phyloP scores from a whole-genome alignment of 768 basidiomycete species.

The Pleurotus tuber-regium region DNA sequence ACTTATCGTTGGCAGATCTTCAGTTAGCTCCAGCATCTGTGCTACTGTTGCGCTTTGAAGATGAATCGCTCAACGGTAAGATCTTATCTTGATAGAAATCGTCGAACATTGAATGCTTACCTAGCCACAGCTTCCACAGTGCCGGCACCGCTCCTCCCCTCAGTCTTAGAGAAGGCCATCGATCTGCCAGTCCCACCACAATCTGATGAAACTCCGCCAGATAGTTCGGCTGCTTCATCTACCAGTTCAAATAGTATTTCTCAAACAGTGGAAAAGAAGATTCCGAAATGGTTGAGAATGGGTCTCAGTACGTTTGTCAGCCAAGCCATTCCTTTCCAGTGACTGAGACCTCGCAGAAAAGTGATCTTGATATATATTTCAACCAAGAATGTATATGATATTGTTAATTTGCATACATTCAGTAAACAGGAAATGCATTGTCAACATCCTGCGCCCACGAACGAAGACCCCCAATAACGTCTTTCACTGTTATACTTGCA shows the following conservation, averaged over 20 bases:
- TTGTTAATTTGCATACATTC: too few species aligned
- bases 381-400: not conserved
- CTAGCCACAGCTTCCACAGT: constrained; percentile 43
- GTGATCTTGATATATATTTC: constrained; percentile 1
- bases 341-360: constrained; percentile 18
- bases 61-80: constrained; percentile 68
- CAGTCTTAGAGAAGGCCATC: constrained; percentile 54
- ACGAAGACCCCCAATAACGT: constrained; percentile 79
- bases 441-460: constrained; percentile 82
- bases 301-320: constrained; percentile 48
- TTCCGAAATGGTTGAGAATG: constrained; percentile 80
- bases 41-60: constrained; percentile 72
- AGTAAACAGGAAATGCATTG: constrained; percentile 78
- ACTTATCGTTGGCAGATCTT: constrained; percentile 64
- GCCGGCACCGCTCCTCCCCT: constrained; percentile 62
- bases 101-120: not conserved
- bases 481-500: constrained; percentile 40
- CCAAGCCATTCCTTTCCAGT: not conserved
- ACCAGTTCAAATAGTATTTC: constrained; percentile 9
- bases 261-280: constrained; percentile 45
- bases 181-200: constrained; percentile 63
- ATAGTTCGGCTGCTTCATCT: constrained; percentile 1
- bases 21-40: constrained; percentile 80
- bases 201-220: constrained; percentile 16
- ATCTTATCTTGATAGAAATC: constrained; percentile 12